phyloP scores from a whole-genome alignment of 768 basidiomycete species.

The Cubamyces lactineus region DNA sequence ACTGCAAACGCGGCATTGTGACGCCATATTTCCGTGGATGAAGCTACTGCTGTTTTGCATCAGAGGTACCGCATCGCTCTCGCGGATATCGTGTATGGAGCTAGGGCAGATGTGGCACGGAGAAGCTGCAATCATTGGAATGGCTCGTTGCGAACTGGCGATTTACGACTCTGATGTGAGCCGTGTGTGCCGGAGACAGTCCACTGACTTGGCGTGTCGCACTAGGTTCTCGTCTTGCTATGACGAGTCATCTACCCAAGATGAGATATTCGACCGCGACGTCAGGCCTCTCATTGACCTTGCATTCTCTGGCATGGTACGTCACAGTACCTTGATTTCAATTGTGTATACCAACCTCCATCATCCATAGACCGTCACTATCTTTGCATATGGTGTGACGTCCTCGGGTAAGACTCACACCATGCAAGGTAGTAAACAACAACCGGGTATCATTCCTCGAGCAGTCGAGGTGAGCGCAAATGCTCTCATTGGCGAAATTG shows the following conservation, averaged over 20 bases:
- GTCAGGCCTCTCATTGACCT: constrained; percentile 79
- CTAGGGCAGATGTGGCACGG: no score
- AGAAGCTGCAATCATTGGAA: no score
- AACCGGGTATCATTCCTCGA: constrained; percentile 87
- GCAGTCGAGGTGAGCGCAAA: constrained; percentile 61
- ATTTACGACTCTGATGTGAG: no score
- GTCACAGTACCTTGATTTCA: constrained; percentile 31
- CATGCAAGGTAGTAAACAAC: constrained; percentile 77
- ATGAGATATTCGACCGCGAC: constrained; percentile 76
- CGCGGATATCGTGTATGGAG: no score
- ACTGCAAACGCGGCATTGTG: no score
- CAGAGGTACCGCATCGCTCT: no score
- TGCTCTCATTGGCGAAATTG: not conserved
- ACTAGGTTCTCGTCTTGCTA: constrained; percentile 76
- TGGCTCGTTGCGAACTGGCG: no score
- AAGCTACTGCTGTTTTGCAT: no score
- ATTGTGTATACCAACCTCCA: not conserved
- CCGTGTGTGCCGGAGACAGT: not conserved
- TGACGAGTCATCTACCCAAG: constrained; percentile 68
- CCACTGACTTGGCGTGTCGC: no score
- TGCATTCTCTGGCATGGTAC: constrained; percentile 74
- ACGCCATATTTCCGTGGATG: no score
- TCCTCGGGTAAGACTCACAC: constrained; percentile 93
- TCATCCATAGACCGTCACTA: constrained; percentile 72
- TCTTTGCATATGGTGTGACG: constrained; percentile 91